Evolutionary conservation across 164 flowering plant genomes (phyloP).

Genomic region (Tetrastigma voinierianum): DNA sequence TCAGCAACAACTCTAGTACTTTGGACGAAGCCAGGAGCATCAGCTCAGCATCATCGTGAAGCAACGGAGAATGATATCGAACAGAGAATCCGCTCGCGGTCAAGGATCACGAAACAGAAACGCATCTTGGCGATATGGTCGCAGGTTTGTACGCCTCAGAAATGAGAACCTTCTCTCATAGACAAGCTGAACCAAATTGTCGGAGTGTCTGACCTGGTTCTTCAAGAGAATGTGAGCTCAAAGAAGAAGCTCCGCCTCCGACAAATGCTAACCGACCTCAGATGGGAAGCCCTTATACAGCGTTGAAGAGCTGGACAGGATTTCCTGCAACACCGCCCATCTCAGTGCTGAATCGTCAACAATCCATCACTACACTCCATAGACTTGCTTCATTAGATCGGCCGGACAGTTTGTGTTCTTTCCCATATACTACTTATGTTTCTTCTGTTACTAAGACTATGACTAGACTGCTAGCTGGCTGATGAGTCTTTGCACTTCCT

Average conservation of each 20-base stretch:
- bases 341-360: constrained; percentile 45
- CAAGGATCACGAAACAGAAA: constrained; percentile 64
- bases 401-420: background rate
- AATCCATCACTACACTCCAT: constrained; percentile 36
- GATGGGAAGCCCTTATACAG: constrained; percentile 29
- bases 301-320: constrained; percentile 45
- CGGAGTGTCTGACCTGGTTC: constrained; percentile 37
- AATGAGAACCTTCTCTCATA: constrained; percentile 47
- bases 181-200: constrained; percentile 44
- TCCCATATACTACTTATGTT: constrained; percentile 2
- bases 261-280: constrained; percentile 37
- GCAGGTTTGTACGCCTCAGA: constrained; percentile 48
- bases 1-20: constrained; percentile 51
- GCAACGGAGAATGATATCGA: constrained; percentile 63
- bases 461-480: background rate
- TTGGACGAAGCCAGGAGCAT: constrained; percentile 61
- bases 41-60: constrained; percentile 41
- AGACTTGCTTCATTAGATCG: constrained; percentile 28
- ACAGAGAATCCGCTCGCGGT: constrained; percentile 67
- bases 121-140: constrained; percentile 60
- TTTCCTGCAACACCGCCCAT: constrained; percentile 44
- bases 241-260: constrained; percentile 55
- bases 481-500: constrained; percentile 9
- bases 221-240: constrained; percentile 53
- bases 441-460: constrained; percentile 9